Conservation (phyloP, 192 early-diverging fungal species). For the Pecoramyces ruminantium region DNA sequence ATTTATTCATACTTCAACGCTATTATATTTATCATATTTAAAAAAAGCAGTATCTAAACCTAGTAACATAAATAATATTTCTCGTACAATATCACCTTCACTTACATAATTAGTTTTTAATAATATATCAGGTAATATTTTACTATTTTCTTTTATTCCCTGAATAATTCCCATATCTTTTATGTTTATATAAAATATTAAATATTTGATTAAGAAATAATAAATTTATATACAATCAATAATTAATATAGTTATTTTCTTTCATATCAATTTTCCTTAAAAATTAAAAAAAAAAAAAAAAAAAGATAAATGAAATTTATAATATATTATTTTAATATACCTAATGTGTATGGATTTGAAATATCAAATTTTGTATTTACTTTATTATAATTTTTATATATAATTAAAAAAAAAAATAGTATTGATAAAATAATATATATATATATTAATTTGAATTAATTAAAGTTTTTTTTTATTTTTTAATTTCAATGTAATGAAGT, state of each 20-base stretch:
- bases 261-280: too few species aligned
- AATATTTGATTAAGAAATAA: too few species aligned
- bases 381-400: too few species aligned
- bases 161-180: not conserved
- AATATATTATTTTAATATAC: not conserved
- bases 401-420: too few species aligned
- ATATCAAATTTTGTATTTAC: not conserved
- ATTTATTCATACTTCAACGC: not conserved
- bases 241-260: too few species aligned
- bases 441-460: too few species aligned
- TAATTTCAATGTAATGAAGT: too few species aligned
- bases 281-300: too few species aligned
- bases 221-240: too few species aligned
- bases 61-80: not conserved
- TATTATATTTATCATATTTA: not conserved
- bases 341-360: not conserved
- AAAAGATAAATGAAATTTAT: too few species aligned
- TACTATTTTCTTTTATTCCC: not conserved
- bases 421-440: not conserved
- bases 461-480: too few species aligned
- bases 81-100: not conserved
- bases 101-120: not conserved
- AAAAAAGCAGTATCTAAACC: not conserved
- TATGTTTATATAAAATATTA: too few species aligned
- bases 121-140: not conserved